phyloP scores from a whole-genome alignment of 176 grass and related monocot species.

The Oropetium thomaeum region DNA sequence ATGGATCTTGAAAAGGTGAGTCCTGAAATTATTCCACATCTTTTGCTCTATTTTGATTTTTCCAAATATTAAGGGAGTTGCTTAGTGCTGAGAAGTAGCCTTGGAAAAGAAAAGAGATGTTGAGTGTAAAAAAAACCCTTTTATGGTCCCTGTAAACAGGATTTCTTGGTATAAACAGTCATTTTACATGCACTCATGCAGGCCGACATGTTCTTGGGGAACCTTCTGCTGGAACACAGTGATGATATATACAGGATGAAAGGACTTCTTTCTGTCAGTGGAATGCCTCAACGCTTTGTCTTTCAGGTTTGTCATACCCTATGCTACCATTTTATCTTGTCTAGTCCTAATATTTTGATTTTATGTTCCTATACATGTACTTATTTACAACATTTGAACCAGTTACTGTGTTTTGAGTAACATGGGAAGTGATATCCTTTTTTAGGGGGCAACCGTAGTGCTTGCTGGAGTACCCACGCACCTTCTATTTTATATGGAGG shows the following conservation, averaged over 20 bases:
- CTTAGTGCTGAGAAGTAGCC: not conserved
- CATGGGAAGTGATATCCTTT: not conserved
- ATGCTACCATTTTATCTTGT: not conserved
- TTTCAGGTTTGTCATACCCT: conserved; percentile 62
- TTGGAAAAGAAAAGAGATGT: not conserved
- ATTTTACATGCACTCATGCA: conserved; percentile 43
- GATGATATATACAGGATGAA: conserved; percentile 99
- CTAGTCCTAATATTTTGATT: not conserved
- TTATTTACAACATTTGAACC: not conserved
- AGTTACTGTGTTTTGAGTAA: not conserved
- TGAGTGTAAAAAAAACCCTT: not conserved
- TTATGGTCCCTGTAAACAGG: not conserved
- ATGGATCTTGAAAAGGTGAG: conserved; percentile 92
- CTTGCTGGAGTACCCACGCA: not conserved
- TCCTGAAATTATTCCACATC: conserved; percentile 21
- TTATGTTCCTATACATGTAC: not conserved
- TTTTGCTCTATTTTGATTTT: conserved; percentile 2
- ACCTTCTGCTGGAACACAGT: conserved; percentile 73
- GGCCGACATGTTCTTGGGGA: conserved; percentile 97
- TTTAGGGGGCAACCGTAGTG: not conserved
- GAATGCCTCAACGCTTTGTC: conserved; percentile 96
- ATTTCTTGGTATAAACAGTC: conserved; percentile 18
- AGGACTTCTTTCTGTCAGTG: conserved; percentile 78
- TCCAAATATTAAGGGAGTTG: not conserved
- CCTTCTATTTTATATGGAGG: not conserved